Conservation (phyloP, 352 stramenopile genomes). For the Phytophthora melonis region DNA sequence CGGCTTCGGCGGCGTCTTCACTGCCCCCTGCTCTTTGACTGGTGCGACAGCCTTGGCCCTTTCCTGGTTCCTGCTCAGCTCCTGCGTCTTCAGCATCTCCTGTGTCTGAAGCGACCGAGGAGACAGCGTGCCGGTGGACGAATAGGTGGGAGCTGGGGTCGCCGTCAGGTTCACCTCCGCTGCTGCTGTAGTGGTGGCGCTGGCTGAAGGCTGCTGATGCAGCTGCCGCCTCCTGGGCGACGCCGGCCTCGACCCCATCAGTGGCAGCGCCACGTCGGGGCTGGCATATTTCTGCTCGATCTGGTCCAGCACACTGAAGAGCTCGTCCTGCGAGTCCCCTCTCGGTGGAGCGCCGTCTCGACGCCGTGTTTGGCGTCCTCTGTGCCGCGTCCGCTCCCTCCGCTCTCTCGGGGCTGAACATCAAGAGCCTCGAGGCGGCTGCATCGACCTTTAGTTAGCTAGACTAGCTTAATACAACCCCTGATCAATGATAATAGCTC, state of each 20-base stretch:
- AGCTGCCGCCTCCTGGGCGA: background rate
- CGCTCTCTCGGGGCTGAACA: conserved; percentile 48
- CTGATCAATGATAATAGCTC: too few relatives aligned
- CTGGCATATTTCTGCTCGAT: conserved; percentile 71
- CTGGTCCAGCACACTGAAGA: conserved; percentile 67
- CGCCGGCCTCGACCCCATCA: conserved; percentile 1
- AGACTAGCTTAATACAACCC: background rate
- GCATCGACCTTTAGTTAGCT: background rate
- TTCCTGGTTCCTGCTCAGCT: conserved; percentile 9
- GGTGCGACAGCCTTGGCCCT: background rate
- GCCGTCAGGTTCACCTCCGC: conserved; percentile 19
- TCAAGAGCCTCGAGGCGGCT: conserved; percentile 56
- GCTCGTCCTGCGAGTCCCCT: conserved; percentile 66
- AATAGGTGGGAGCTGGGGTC: conserved; percentile 20
- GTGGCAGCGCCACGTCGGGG: conserved; percentile 22
- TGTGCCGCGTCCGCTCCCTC: background rate
- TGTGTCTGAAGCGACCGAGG: conserved; percentile 18
- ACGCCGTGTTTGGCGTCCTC: conserved; percentile 8
- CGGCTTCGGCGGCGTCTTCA: conserved; percentile 17
- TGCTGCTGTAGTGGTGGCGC: background rate
- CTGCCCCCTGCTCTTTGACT: conserved; percentile 11
- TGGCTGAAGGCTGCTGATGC: background rate
- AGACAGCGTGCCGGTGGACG: conserved; percentile 34
- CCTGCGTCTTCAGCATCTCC: conserved; percentile 23
- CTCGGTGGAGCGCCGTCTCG: conserved; percentile 20